Evolutionary conservation across 1,139 yeast species (phyloP).

Genomic region (Kodamaea fungicola): DNA sequence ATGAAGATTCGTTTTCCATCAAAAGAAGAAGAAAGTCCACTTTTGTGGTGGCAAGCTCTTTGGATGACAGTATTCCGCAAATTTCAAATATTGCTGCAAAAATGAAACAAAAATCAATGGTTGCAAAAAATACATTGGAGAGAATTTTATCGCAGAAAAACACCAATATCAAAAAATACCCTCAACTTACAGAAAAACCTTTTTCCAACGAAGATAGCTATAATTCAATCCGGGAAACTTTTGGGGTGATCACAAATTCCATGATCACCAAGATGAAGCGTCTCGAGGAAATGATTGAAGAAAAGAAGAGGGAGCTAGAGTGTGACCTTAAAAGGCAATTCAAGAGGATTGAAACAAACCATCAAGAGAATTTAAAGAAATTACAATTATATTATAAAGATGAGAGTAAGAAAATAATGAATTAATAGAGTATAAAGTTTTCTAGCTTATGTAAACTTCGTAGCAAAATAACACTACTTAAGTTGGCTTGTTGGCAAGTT

Average conservation of each 20-base stretch:
- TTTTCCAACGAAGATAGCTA: background rate
- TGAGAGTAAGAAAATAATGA: conserved; percentile 3
- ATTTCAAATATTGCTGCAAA: conserved; percentile 4
- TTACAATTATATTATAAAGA: conserved; percentile 3
- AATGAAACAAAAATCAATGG: background rate
- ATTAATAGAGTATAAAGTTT: background rate
- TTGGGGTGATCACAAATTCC: background rate
- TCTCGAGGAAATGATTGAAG: conserved; percentile 4
- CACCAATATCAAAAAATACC: background rate
- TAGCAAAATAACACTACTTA: background rate
- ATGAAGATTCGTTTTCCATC: background rate
- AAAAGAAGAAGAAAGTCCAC: conserved; percentile 1
- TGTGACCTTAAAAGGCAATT: conserved; percentile 4
- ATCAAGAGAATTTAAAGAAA: conserved; percentile 2
- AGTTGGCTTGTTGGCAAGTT: conserved; percentile 1
- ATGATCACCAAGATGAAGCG: conserved; percentile 2
- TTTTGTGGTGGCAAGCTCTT: background rate
- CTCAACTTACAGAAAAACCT: background rate
- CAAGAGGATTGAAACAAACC: conserved; percentile 2
- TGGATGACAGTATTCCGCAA: background rate
- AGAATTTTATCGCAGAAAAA: background rate
- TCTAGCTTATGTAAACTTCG: background rate
- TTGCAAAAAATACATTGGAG: background rate
- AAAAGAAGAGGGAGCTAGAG: conserved; percentile 4
- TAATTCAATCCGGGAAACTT: conserved; percentile 1